Conservation (phyloP, 1,284 basidiomycete species). For the Leccinum laetum region DNA sequence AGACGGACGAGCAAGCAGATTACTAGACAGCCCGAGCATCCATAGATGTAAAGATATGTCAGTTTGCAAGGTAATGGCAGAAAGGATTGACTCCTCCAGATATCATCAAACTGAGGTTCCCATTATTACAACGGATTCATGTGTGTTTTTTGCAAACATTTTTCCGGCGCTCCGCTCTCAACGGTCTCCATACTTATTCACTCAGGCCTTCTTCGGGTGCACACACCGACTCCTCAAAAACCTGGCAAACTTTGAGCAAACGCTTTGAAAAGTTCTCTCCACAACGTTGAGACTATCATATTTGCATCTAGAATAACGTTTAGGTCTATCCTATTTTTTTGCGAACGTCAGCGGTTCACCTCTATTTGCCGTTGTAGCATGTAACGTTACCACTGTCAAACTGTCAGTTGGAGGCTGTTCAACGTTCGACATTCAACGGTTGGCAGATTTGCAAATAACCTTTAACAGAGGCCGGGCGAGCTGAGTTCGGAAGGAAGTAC, state of each 20-base stretch:
- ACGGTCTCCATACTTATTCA: background rate
- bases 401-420: background rate
- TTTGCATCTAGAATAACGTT: background rate
- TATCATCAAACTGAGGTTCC: too few species aligned
- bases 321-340: background rate
- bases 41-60: too few species aligned
- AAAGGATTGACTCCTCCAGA: too few species aligned
- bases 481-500: background rate
- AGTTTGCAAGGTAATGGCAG: too few species aligned
- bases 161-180: background rate
- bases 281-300: background rate
- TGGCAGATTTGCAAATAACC: background rate
- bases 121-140: background rate
- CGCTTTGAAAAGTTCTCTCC: background rate
- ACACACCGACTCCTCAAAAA: background rate
- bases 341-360: background rate
- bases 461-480: background rate
- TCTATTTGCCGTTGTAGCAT: background rate
- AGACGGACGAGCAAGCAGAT: too few species aligned
- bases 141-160: background rate
- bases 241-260: background rate
- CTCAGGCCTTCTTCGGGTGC: background rate
- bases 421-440: background rate
- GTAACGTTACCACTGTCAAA: background rate
- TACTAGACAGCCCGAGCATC: too few species aligned